A percentile compares a stretch with the other conserved stretches of the same genome.
Conservation (phyloP, 306 rosid genomes). For the Ziziphus jujuba region DNA sequence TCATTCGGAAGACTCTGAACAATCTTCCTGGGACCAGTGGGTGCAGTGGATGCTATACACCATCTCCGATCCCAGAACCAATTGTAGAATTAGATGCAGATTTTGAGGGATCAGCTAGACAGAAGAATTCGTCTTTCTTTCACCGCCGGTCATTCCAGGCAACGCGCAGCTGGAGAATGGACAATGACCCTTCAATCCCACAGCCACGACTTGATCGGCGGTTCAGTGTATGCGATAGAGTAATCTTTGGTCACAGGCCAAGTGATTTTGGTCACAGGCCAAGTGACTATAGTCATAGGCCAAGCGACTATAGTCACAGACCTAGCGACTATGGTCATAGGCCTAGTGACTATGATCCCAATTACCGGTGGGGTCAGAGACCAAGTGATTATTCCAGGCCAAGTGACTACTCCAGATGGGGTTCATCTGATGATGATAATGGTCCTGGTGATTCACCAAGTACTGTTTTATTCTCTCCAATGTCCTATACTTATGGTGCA, state of each 20-base stretch:
- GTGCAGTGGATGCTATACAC: conserved; percentile 72
- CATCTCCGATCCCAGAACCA: conserved; percentile 95
- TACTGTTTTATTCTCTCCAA: conserved; percentile 80
- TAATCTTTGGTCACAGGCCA: conserved; percentile 81
- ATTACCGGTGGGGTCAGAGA: conserved; percentile 57
- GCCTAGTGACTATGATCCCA: conserved; percentile 51
- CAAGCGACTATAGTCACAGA: conserved; percentile 64
- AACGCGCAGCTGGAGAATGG: conserved; percentile 81
- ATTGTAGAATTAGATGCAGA: conserved; percentile 85
- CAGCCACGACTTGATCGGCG: conserved; percentile 87
- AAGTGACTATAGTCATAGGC: conserved; percentile 73
- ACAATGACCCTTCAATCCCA: conserved; percentile 69
- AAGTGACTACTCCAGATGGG: conserved; percentile 89
- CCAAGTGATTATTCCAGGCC: conserved; percentile 46
- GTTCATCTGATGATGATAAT: conserved; percentile 95
- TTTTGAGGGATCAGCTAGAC: conserved; percentile 94
- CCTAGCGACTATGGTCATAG: conserved; percentile 50
- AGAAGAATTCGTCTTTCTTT: conserved; percentile 89
- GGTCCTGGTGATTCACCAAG: conserved; percentile 91
- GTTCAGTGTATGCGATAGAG: conserved; percentile 94
- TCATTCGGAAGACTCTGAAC: conserved; percentile 83
- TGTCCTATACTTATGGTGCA: conserved; percentile 73
- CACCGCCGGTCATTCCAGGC: conserved; percentile 95
- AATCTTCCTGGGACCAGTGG: conserved; percentile 93
- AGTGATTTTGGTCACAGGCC: conserved; percentile 72